Evolutionary conservation across 371 early-diverging fungal species (phyloP).

Genomic region (Blakeslea trispora): DNA sequence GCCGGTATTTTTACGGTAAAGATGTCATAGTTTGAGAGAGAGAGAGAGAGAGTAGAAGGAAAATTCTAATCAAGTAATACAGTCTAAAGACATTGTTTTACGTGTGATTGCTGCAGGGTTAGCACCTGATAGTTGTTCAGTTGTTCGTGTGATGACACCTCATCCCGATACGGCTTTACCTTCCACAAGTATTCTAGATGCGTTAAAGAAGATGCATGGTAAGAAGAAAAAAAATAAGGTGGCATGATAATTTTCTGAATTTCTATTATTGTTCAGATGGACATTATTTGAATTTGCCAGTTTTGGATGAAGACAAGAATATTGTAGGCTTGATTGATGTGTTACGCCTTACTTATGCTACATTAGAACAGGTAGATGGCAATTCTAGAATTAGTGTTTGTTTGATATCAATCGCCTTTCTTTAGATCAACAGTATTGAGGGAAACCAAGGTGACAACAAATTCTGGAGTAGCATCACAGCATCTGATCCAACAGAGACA

Average conservation of each 20-base stretch:
- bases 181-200: slow-evolving; percentile 87
- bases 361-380: slow-evolving; percentile 63
- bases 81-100: slow-evolving; percentile 88
- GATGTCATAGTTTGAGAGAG: slow-evolving; percentile 9
- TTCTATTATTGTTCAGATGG: slow-evolving; percentile 62
- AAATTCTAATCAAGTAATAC: too few relatives aligned
- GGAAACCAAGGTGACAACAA: slow-evolving; percentile 52
- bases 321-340: slow-evolving; percentile 94
- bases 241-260: neutral
- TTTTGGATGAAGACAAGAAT: slow-evolving; percentile 76
- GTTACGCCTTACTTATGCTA: slow-evolving; percentile 85
- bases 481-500: slow-evolving; percentile 50
- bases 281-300: slow-evolving; percentile 96
- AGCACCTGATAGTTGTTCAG: slow-evolving; percentile 88
- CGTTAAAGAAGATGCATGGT: slow-evolving; percentile 94
- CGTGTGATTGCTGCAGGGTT: slow-evolving; percentile 94
- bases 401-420: too few relatives aligned
- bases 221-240: slow-evolving; percentile 15
- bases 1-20: slow-evolving; percentile 95
- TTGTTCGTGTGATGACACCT: slow-evolving; percentile 98
- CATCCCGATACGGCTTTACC: slow-evolving; percentile 94
- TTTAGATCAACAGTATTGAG: slow-evolving; percentile 41
- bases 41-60: too few relatives aligned
- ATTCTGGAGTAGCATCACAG: slow-evolving; percentile 53
- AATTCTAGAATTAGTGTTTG: too few relatives aligned